Conservation (phyloP, 768 basidiomycete species). For the Lactarius pseudohatsudake region DNA sequence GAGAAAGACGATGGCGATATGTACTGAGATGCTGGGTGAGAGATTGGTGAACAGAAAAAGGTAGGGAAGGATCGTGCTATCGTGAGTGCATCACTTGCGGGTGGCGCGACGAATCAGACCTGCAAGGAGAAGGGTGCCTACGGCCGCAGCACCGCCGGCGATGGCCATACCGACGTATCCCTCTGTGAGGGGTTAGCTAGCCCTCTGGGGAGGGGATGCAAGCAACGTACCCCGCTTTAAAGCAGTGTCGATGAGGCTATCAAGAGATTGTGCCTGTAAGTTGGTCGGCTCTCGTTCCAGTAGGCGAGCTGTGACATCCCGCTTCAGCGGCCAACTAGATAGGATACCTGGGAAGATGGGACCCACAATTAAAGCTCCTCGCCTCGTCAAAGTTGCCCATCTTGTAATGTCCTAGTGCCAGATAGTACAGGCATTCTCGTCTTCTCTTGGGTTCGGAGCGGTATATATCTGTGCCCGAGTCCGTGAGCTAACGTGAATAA, state of each 20-base stretch:
- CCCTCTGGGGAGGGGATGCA: neutral
- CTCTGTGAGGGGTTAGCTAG: slow-evolving; percentile 49
- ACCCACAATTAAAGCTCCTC: slow-evolving; percentile 86
- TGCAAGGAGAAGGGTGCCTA: slow-evolving; percentile 74
- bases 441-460: slow-evolving; percentile 81
- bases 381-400: slow-evolving; percentile 94
- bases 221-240: slow-evolving; percentile 70
- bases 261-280: slow-evolving; percentile 86
- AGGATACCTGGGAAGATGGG: neutral
- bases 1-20: slow-evolving; percentile 12
- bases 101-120: slow-evolving; percentile 81
- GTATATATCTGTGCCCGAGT: slow-evolving; percentile 71
- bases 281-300: slow-evolving; percentile 92
- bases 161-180: slow-evolving; percentile 99
- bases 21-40: slow-evolving; percentile 15
- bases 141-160: slow-evolving; percentile 84
- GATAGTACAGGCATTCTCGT: slow-evolving; percentile 94
- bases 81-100: slow-evolving; percentile 40
- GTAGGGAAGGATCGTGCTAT: neutral
- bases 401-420: slow-evolving; percentile 95
- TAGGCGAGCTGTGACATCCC: slow-evolving; percentile 59
- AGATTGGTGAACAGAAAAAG: neutral
- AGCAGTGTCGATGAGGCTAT: slow-evolving; percentile 80
- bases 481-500: neutral
- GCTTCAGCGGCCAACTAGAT: neutral